These are phyloP conservation scores for Raphanus raphanistrum DNA, from an alignment of 345 rosid species.

Conservation along the genomic window DNA sequence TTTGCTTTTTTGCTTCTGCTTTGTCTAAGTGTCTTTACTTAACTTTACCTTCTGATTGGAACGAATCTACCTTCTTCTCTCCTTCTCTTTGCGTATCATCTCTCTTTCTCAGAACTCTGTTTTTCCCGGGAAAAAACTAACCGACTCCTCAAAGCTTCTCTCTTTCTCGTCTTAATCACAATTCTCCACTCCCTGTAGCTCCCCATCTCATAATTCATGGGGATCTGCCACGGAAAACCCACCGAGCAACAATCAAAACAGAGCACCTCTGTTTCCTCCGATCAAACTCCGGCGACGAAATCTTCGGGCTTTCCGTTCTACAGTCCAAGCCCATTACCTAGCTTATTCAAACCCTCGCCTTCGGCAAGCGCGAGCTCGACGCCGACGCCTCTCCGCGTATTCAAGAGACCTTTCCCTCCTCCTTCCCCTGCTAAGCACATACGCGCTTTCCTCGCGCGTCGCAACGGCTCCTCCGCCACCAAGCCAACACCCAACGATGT, in stretches of 20 bases:
- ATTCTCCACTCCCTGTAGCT: neutral
- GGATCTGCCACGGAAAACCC: constrained; percentile 91
- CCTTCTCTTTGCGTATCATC: constrained; percentile 12
- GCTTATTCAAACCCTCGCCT: constrained; percentile 69
- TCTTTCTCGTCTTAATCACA: neutral
- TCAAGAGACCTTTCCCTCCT: constrained; percentile 96
- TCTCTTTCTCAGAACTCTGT: neutral
- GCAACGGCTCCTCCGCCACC: constrained; percentile 67
- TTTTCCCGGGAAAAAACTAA: constrained; percentile 14
- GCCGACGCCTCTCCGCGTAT: constrained; percentile 87
- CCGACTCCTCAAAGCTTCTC: constrained; percentile 9
- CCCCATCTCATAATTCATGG: constrained; percentile 50
- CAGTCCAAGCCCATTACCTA: constrained; percentile 87
- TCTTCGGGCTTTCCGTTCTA: constrained; percentile 77
- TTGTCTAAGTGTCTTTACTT: constrained; percentile 27
- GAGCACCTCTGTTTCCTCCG: constrained; percentile 27
- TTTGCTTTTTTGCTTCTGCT: constrained; percentile 24
- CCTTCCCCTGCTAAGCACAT: constrained; percentile 98
- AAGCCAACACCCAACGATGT: constrained; percentile 71
- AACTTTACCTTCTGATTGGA: constrained; percentile 43
- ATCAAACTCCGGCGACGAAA: constrained; percentile 46
- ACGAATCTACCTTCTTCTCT: constrained; percentile 26
- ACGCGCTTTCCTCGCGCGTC: constrained; percentile 75
- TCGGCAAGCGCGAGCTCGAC: constrained; percentile 82
- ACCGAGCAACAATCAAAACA: constrained; percentile 38